A percentile compares a stretch with the other conserved stretches of the same genome.
Conservation (phyloP, 2,329 filamentous ascomycete genomes). For the Geoglossum cookeanum region DNA sequence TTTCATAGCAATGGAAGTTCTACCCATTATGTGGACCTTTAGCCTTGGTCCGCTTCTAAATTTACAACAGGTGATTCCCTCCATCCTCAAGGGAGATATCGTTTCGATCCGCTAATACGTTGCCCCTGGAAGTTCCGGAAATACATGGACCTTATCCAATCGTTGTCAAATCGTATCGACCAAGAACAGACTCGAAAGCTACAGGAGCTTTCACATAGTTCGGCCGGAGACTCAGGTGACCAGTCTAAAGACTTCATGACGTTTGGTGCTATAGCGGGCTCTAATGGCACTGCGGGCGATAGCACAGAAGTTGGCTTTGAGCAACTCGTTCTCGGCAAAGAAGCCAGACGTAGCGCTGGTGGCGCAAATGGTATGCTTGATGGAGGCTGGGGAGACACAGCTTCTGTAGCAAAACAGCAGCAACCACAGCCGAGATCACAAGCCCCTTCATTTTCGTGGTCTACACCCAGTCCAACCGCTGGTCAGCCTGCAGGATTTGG, state of each 20-base stretch:
- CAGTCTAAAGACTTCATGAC: constrained; percentile 49
- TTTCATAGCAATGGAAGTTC: constrained; percentile 76
- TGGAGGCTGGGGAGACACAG: constrained; percentile 9
- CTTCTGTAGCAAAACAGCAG: constrained; percentile 11
- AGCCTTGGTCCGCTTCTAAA: constrained; percentile 77
- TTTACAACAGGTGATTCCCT: constrained; percentile 34
- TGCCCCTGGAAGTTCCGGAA: constrained; percentile 44
- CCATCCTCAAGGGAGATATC: not conserved
- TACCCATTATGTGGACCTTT: constrained; percentile 84
- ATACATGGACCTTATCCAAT: constrained; percentile 80
- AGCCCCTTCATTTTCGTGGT: constrained; percentile 26
- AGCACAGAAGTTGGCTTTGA: constrained; percentile 65
- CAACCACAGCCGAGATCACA: constrained; percentile 7
- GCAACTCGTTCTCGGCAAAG: constrained; percentile 63
- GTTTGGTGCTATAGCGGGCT: constrained; percentile 40
- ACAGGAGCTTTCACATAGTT: constrained; percentile 54
- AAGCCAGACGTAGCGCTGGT: constrained; percentile 16
- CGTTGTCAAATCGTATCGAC: constrained; percentile 61
- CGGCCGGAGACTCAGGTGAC: constrained; percentile 29
- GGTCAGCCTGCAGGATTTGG: not conserved
- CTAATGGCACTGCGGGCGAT: constrained; percentile 25
- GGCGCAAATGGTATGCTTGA: constrained; percentile 17
- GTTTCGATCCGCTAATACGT: not conserved
- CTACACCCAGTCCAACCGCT: constrained; percentile 12
- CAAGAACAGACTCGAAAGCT: constrained; percentile 77